Base-by-base conservation (phyloP, 2,329 filamentous ascomycete species). In the Colletotrichum orbiculare region DNA sequence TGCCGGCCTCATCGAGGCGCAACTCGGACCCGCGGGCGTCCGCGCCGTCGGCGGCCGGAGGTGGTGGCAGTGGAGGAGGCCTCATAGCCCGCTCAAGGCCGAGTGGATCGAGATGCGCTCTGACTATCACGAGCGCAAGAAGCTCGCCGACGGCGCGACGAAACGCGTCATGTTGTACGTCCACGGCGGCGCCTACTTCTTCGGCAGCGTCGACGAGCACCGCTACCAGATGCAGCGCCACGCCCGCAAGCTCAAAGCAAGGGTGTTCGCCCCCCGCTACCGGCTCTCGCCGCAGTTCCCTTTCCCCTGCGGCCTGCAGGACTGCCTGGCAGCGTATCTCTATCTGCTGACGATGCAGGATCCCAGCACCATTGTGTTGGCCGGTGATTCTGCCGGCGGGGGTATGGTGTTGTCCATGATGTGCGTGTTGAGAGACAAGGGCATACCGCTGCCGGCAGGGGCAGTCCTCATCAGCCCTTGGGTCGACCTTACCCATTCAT, bases 191-290 rank as follows among this genome's bases (percentile, higher is more conserved):
- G 95, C 92, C 17, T 98, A 97, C 78, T 99, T 90, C 79, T 98
- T 99, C 75, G 95, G 96, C 12, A 96, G 93, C 71, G 90, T 97
- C 42, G 94, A 97, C 74, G 94, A 97, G 77, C 96, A 98, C 81
- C 89, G 96, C n/a, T 98, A 98, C 79, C 95, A 98, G 83, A 89
- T 99, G 84, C 96, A 99, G 78, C 87, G 95, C 53, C 94, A 98
- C 83, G 96, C 96, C 35, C 87, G 96, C 58, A 98, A 98, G 79
- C 84, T 99, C 66, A 94, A 96, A 77, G 95, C 94, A 15, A 86
- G 94, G 60, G 91, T 97, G 8, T 89, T 98, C 76, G 94, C 95
- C 33, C 91, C 95, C 6, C 84, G 89, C 67, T 99, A 98, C 77
- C 88, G 96, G 45, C 84, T 99, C 37, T 88, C 96, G 6, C 96